These are phyloP conservation scores for Thinopyrum elongatum DNA, from an alignment of 176 grass and related monocot genomes.

Conservation along the genomic window DNA sequence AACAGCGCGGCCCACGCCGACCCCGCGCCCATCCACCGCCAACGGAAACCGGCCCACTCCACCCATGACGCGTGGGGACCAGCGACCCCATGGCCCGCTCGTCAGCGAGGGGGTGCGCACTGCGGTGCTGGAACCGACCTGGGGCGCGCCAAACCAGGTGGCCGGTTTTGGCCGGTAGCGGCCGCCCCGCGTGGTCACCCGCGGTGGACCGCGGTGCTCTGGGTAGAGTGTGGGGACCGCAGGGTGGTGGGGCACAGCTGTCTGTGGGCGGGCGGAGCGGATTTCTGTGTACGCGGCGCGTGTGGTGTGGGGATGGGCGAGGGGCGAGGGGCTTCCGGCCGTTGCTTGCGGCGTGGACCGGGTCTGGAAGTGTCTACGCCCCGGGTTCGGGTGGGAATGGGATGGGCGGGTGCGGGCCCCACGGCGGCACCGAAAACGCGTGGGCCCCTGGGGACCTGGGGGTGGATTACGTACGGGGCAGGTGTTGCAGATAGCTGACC, in stretches of 20 bases:
- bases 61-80: neutral
- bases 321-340: neutral
- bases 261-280: neutral
- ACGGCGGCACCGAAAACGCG: neutral
- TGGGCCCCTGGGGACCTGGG: neutral
- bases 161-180: neutral
- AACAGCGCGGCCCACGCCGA: neutral
- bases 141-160: neutral
- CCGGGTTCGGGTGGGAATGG: neutral
- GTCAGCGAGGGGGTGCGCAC: neutral
- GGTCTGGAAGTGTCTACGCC: neutral
- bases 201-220: rapidly evolving
- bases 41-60: neutral
- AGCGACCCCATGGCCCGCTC: rapidly evolving
- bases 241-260: neutral
- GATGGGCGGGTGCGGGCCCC: neutral
- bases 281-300: neutral
- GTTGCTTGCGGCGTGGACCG: neutral
- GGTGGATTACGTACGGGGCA: neutral
- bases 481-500: neutral
- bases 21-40: too few relatives aligned
- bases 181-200: neutral
- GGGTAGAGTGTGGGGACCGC: neutral
- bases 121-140: neutral
- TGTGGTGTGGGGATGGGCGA: neutral